Percentiles rank a stretch among this genome's conserved stretches.
These are phyloP conservation scores for Dendrobium nobile DNA, from an alignment of 106 monocot species.

Conservation along the genomic window DNA sequence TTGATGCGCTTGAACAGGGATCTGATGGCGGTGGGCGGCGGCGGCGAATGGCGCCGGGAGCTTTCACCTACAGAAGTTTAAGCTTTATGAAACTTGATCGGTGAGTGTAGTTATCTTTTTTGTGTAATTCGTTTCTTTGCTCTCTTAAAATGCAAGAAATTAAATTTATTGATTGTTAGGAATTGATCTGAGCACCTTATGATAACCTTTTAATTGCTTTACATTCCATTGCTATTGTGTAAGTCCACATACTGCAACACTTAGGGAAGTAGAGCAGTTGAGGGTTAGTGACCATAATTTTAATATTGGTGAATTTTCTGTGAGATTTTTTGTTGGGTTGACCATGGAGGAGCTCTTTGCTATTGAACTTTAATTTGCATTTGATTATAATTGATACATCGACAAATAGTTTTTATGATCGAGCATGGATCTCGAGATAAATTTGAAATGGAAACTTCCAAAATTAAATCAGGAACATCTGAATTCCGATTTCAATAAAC, in stretches of 20 bases:
- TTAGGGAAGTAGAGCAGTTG: background rate
- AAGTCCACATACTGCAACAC: background rate
- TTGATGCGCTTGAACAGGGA: slow-evolving; percentile 10
- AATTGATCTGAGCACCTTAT: too few species aligned
- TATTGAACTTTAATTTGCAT: slow-evolving; percentile 6
- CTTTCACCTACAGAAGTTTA: slow-evolving; percentile 43
- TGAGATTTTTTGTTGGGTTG: slow-evolving; percentile 35
- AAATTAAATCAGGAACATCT: too few species aligned
- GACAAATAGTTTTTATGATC: too few species aligned
- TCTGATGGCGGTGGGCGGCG: slow-evolving; percentile 8
- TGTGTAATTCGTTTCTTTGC: background rate
- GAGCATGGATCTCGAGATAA: too few species aligned
- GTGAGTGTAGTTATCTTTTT: slow-evolving; percentile 19
- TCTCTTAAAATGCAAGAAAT: too few species aligned
- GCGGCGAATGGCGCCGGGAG: slow-evolving; percentile 7
- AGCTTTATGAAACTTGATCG: slow-evolving; percentile 64
- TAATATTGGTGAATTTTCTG: slow-evolving; percentile 13
- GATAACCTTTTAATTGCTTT: background rate
- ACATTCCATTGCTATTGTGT: background rate
- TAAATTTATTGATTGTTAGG: too few species aligned
- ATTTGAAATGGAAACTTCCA: too few species aligned
- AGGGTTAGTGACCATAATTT: background rate
- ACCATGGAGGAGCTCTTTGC: slow-evolving; percentile 19
- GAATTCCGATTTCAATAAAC: too few species aligned
- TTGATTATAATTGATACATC: background rate